Percentiles rank a stretch among this genome's conserved stretches.
phyloP scores from a whole-genome alignment of 2,329 filamentous ascomycete species.

The Clonostachys solani region DNA sequence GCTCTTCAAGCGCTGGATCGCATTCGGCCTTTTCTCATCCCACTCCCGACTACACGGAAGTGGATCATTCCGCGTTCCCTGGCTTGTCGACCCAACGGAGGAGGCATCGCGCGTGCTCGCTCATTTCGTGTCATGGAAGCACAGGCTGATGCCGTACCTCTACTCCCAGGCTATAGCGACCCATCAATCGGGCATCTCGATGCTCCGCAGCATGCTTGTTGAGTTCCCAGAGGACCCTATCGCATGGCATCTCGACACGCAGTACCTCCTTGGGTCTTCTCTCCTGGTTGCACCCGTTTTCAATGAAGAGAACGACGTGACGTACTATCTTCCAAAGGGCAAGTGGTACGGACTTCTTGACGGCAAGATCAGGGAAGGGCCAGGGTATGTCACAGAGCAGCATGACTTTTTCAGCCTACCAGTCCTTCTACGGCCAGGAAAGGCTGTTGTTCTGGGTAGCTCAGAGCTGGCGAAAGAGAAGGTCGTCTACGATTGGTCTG shows the following conservation, averaged over 20 bases:
- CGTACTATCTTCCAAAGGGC: too few species aligned
- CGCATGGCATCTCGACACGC: constrained; percentile 61
- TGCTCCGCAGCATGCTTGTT: constrained; percentile 63
- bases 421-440: background rate
- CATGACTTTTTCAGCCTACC: background rate
- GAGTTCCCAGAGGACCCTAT: constrained; percentile 68
- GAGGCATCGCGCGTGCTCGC: constrained; percentile 40
- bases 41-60: constrained; percentile 69
- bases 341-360: too few species aligned
- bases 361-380: too few species aligned
- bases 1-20: constrained; percentile 75
- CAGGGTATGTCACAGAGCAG: background rate
- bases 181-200: constrained; percentile 48
- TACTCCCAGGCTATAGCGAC: constrained; percentile 35
- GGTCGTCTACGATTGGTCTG: too few species aligned
- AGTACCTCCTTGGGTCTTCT: constrained; percentile 66
- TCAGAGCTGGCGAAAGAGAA: background rate
- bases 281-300: constrained; percentile 58
- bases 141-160: constrained; percentile 48
- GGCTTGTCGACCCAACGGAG: constrained; percentile 59
- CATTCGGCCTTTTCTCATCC: constrained; percentile 65
- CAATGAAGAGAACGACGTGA: too few species aligned
- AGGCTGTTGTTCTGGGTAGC: background rate
- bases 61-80: constrained; percentile 69
- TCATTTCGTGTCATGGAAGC: constrained; percentile 43